These are phyloP conservation scores for Cyanidium caldarium DNA, from an alignment of 23 red algal species.

Conservation along the genomic window DNA sequence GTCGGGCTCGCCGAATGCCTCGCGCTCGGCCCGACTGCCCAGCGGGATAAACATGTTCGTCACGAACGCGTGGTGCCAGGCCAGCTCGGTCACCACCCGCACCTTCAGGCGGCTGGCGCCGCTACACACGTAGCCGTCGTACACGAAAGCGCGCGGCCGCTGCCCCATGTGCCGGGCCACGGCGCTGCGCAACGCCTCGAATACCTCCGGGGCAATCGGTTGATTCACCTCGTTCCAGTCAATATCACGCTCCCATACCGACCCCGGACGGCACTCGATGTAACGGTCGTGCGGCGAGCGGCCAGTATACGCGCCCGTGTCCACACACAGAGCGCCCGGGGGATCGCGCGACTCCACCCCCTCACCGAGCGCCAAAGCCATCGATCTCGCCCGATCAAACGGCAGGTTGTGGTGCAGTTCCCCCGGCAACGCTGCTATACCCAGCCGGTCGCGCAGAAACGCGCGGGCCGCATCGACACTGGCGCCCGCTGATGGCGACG, in stretches of 20 bases:
- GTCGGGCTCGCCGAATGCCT: constrained; percentile 2
- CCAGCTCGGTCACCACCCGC: constrained; percentile 14
- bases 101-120: constrained; percentile 8
- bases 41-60: constrained; percentile 20
- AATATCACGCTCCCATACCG: neutral
- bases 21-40: neutral
- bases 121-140: constrained; percentile 12
- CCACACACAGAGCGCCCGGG: constrained; percentile 9
- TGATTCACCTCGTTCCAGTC: constrained; percentile 22
- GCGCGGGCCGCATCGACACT: too few species aligned
- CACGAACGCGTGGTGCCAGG: constrained; percentile 17
- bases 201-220: neutral
- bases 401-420: neutral
- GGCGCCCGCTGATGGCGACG: too few species aligned
- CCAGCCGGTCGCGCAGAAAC: neutral
- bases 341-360: neutral
- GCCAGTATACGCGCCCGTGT: constrained; percentile 19
- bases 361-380: neutral
- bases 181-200: neutral
- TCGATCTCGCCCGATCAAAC: neutral
- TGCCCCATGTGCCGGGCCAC: neutral
- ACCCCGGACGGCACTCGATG: constrained; percentile 7
- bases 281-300: constrained; percentile 24
- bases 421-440: neutral
- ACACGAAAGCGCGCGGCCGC: neutral